Evolutionary conservation across 768 basidiomycete species (phyloP).

Genomic region (Trametes sanguinea): DNA sequence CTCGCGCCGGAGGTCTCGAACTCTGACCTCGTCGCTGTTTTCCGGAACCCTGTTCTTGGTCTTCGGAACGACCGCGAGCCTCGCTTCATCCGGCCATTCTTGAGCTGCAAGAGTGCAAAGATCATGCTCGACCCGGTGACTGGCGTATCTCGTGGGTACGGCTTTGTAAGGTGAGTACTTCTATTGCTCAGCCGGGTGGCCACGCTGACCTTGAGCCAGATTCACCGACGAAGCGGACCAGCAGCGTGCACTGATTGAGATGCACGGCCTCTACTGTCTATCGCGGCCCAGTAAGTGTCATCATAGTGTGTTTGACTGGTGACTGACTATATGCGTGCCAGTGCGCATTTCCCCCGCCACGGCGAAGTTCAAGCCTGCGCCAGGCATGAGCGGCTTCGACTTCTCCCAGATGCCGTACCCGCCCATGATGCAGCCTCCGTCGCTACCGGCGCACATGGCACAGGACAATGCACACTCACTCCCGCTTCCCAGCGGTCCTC

Average conservation of each 20-base stretch:
- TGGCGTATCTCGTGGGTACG: constrained; percentile 87
- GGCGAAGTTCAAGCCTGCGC: constrained; percentile 76
- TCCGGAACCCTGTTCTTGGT: constrained; percentile 86
- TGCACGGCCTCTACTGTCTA: constrained; percentile 88
- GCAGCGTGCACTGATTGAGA: constrained; percentile 86
- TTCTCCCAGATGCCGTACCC: constrained; percentile 49
- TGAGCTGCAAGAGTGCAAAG: constrained; percentile 93
- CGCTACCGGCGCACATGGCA: constrained; percentile 19
- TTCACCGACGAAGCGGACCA: constrained; percentile 90
- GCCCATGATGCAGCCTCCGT: constrained; percentile 24
- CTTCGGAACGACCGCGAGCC: constrained; percentile 85
- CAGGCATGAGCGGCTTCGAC: constrained; percentile 38
- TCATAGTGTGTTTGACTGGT: neutral
- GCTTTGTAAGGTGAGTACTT: constrained; percentile 75
- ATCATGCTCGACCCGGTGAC: constrained; percentile 93
- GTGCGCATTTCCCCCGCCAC: constrained; percentile 92
- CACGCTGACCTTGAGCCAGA: constrained; percentile 40
- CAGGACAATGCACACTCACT: constrained; percentile 49
- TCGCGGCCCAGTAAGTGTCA: constrained; percentile 77
- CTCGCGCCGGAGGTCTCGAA: constrained; percentile 92
- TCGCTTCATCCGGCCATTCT: constrained; percentile 85
- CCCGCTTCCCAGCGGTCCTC: constrained; percentile 46
- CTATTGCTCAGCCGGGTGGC: constrained; percentile 5
- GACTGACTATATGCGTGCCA: constrained; percentile 36
- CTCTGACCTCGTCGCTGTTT: constrained; percentile 92